Percentiles rank a stretch among this genome's conserved stretches.
Conservation (phyloP, 345 rosid species). For the Gossypium stocksii region DNA sequence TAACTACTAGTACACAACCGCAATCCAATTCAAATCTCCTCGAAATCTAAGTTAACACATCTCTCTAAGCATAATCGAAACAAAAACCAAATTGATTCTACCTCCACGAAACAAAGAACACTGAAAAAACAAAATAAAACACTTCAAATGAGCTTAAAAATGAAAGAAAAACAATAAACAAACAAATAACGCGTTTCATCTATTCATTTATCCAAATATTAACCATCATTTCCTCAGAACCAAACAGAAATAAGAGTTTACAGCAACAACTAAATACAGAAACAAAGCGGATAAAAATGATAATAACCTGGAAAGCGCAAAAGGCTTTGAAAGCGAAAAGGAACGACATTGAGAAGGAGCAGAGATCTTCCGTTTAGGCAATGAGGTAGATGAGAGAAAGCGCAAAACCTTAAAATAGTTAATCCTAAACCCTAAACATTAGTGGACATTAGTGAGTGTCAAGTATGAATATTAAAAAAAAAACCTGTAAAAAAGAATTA, state of each 20-base stretch:
- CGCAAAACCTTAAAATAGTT: no score
- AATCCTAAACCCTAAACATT: no score
- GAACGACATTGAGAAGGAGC: no score
- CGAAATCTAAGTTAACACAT: neutral
- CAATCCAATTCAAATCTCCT: neutral
- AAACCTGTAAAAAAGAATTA: no score
- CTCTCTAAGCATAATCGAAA: neutral
- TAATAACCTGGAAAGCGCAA: no score
- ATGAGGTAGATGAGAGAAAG: no score
- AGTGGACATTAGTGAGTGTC: no score
- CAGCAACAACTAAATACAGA: no score
- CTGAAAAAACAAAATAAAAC: neutral
- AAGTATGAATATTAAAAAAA: no score
- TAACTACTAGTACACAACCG: neutral
- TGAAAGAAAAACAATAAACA: neutral
- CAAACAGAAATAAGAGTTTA: conserved; percentile 4
- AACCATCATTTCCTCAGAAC: conserved; percentile 4
- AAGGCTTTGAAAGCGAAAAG: no score
- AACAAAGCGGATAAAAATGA: no score
- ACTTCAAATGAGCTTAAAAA: neutral
- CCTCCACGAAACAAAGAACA: neutral
- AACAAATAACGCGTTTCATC: neutral
- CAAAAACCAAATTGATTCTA: neutral
- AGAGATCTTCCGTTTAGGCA: no score
- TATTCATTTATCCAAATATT: neutral